Evolutionary conservation across 139 green algal genomes (phyloP), one percentile per base, ranked within the genome.

Genomic region (Tetraselmis chui): DNA sequence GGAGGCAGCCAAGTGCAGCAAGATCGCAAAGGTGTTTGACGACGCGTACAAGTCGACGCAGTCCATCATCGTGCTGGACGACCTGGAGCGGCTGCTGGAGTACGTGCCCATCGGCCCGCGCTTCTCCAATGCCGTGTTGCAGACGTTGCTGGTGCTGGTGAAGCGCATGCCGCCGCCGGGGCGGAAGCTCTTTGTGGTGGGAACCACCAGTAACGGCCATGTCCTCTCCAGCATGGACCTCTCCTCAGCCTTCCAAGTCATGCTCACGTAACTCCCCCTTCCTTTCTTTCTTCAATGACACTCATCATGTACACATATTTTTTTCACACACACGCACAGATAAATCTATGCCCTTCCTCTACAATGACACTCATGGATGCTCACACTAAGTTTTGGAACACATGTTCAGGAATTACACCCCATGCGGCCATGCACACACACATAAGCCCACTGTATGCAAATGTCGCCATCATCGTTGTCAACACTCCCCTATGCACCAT

Each of bases 21-120:
- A 86, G 28, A 95, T 98, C 59, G 87, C 89, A 59, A 96, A 95
- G 81, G 88, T 96, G 22, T 98, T 99, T 87, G 96, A 99, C 31
- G 96, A 99, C 82, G 95, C 96, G 0, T 97, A 97, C 88, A 96
- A 97, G 88, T 97, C 92, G 0, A 89, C 93, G 0, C 81, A 98
- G 28, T 95, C 88, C 24, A 89, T 98, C 28, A 94, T 99, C 28
- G 87, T 99, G 27, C 84, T 97, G 32, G 97, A 99, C 78, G 97
- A 99, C 87, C 96, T 99, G 31, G 97, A 99, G 89, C 89, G 96
- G 23, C 90, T 99, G 84, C 86, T 99, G 24, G 97, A 99, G 88
- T 99, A 98, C 83, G 96, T 98, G 23, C 81, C 92, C 59, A 98
- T 99, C 30, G 97, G 97, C 0, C 97, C 97, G 2, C 92, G 96